phyloP scores from a whole-genome alignment of 306 rosid genomes.

The Sindora glabra region DNA sequence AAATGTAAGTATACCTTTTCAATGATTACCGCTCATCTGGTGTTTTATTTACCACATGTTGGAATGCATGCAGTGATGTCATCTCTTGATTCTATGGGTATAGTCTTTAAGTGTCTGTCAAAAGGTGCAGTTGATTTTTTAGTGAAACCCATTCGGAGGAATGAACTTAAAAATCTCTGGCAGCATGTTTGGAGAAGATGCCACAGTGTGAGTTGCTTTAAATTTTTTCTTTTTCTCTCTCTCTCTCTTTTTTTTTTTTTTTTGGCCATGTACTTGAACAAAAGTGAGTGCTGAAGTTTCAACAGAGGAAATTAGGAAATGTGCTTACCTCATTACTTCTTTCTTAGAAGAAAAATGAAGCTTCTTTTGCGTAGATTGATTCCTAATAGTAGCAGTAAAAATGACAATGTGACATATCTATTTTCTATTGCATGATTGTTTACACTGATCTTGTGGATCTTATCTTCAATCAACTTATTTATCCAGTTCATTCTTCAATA shows the following conservation, averaged over 20 bases:
- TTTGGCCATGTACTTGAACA: conserved; percentile 16
- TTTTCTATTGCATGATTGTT: neutral
- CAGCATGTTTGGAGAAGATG: conserved; percentile 69
- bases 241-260: too few species aligned
- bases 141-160: conserved; percentile 64
- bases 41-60: conserved; percentile 9
- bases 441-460: neutral
- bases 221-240: too few species aligned
- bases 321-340: conserved; percentile 3
- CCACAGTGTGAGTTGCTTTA: conserved; percentile 56
- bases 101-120: conserved; percentile 54
- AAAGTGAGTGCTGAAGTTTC: conserved; percentile 5
- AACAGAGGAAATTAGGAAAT: neutral
- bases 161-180: conserved; percentile 66
- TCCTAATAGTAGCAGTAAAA: neutral
- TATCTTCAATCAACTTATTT: conserved; percentile 11
- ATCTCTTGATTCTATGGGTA: conserved; percentile 55
- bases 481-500: conserved; percentile 4
- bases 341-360: neutral
- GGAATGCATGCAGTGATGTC: conserved; percentile 42
- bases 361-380: conserved; percentile 6
- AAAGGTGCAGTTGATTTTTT: conserved; percentile 59
- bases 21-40: conserved; percentile 5
- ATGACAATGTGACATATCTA: conserved; percentile 2
- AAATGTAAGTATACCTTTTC: conserved; percentile 1